Evolutionary conservation across 148 eudicot species (phyloP).

Genomic region (Gaultheria prostrata): DNA sequence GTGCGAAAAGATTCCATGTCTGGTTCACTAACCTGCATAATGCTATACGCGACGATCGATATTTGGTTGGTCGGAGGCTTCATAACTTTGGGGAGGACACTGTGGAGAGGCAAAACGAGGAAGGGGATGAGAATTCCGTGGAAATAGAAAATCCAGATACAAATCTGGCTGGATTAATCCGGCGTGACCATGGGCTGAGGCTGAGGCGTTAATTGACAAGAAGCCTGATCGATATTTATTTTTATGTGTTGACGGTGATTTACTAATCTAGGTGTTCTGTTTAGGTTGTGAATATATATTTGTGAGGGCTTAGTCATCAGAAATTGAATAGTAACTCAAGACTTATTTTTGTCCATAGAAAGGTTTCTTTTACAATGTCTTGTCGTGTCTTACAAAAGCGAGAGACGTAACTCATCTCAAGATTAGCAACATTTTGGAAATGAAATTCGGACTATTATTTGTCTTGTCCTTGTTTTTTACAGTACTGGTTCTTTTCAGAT

Average conservation of each 20-base stretch:
- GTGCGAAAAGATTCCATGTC: constrained; percentile 87
- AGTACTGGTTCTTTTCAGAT: neutral
- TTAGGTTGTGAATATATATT: constrained; percentile 13
- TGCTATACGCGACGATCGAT: constrained; percentile 90
- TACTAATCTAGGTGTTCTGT: neutral
- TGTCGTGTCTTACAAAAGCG: neutral
- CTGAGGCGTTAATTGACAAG: constrained; percentile 52
- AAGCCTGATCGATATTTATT: constrained; percentile 32
- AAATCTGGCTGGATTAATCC: constrained; percentile 19
- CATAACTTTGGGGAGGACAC: constrained; percentile 73
- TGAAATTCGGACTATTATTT: neutral
- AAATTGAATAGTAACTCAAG: neutral
- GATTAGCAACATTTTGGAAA: neutral
- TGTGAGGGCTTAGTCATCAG: neutral
- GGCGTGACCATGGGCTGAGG: constrained; percentile 51
- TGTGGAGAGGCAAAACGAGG: constrained; percentile 21
- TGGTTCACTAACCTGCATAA: constrained; percentile 99
- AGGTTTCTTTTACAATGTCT: neutral
- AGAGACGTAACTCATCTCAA: neutral
- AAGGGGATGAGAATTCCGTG: constrained; percentile 8
- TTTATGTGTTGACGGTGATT: neutral
- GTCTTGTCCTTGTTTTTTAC: neutral
- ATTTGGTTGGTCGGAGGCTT: constrained; percentile 87
- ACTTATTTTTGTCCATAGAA: neutral
- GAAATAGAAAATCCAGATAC: constrained; percentile 28